A percentile compares a stretch with the other conserved stretches of the same genome.
phyloP scores from a whole-genome alignment of 208 protist genomes.

The Histomonas meleagridis region DNA sequence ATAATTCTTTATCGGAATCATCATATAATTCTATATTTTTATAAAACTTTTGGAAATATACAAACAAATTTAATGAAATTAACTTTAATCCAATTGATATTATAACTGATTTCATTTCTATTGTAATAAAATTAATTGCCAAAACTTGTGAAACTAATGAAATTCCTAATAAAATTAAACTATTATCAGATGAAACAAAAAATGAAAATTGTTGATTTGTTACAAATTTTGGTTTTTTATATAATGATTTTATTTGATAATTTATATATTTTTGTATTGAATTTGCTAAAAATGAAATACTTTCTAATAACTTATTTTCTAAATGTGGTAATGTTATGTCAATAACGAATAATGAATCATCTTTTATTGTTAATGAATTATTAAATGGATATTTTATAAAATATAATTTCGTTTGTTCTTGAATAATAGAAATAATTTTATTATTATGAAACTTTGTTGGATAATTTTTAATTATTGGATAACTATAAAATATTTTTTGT shows the following conservation, averaged over 20 bases:
- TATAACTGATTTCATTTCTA: not conserved
- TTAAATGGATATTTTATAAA: too few relatives aligned
- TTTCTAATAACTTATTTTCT: too few relatives aligned
- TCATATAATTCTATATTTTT: too few relatives aligned
- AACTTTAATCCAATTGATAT: not conserved
- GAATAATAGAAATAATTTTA: too few relatives aligned
- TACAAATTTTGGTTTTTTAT: not conserved
- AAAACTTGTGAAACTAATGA: not conserved
- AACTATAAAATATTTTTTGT: too few relatives aligned
- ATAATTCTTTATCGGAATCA: not conserved
- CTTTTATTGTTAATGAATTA: too few relatives aligned
- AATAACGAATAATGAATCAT: too few relatives aligned
- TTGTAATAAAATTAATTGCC: not conserved
- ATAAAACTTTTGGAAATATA: not conserved
- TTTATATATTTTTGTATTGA: not conserved
- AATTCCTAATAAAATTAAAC: not conserved
- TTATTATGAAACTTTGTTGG: too few relatives aligned
- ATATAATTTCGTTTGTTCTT: too few relatives aligned
- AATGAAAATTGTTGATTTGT: not conserved
- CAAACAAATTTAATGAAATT: not conserved
- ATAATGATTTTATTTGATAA: not conserved
- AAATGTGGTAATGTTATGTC: too few relatives aligned
- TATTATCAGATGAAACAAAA: not conserved
- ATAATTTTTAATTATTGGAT: too few relatives aligned
- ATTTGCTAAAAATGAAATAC: not conserved